A percentile compares a stretch with the other conserved stretches of the same genome.
Evolutionary conservation across 352 stramenopile genomes (phyloP).

Genomic region (Elongisporangium anandrum): DNA sequence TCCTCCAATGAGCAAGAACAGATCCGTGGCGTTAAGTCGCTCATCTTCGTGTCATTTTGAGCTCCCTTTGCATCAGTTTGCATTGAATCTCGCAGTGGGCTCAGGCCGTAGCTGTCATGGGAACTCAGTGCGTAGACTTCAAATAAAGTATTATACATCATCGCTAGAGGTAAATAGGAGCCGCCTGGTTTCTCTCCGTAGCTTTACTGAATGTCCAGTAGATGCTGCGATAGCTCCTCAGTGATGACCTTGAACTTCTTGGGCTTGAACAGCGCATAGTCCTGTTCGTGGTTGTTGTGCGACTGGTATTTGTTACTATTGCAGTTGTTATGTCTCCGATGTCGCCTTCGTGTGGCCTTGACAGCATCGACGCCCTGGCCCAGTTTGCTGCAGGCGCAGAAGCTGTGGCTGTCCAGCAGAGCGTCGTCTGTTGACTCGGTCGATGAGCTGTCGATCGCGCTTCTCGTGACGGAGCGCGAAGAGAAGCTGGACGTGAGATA

Average conservation of each 20-base stretch:
- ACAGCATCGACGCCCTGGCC: slow-evolving; percentile 1
- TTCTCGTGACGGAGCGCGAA: neutral
- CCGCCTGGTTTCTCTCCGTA: no score
- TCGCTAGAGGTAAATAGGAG: no score
- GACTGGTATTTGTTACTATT: slow-evolving; percentile 12
- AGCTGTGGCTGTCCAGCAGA: slow-evolving; percentile 9
- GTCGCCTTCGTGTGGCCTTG: neutral
- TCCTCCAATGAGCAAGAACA: no score
- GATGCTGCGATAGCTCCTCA: slow-evolving; percentile 11
- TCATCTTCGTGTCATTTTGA: no score
- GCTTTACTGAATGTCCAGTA: slow-evolving; percentile 20
- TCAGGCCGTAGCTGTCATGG: no score
- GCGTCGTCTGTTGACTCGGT: neutral
- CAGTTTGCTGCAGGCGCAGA: slow-evolving; percentile 3
- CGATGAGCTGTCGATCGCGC: neutral
- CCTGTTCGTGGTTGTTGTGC: slow-evolving; percentile 2
- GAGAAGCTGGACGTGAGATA: neutral
- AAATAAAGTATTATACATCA: no score
- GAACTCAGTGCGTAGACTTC: no score
- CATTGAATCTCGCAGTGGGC: no score
- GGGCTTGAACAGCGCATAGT: slow-evolving; percentile 3
- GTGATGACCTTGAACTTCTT: slow-evolving; percentile 3
- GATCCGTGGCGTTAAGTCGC: no score
- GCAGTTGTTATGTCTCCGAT: neutral
- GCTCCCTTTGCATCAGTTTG: no score